Evolutionary conservation across 768 basidiomycete species (phyloP), one percentile per base, ranked within the genome.

Genomic region (Chalciporus sphaerocephalus): DNA sequence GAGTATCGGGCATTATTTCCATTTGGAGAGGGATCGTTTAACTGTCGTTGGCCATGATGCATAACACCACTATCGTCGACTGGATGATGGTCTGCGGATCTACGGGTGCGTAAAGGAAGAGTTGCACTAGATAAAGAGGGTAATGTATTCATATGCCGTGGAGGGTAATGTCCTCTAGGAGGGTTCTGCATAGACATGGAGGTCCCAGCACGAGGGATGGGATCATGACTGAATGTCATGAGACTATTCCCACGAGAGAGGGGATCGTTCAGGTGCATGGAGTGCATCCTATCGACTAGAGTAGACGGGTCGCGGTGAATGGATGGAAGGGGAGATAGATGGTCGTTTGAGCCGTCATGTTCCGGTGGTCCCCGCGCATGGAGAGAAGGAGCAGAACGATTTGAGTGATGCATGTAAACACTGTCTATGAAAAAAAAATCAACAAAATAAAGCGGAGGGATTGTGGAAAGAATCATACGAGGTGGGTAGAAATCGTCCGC

Each of bases 141-240:
- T 11, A 78, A 56, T 11, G 75, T 73, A 38, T 73, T 63, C 7
- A 69, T 68, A 54, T 72, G 67, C 40, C 71, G 68, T 39, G 70
- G 71, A 42, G 58, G 70, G 38, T 55, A 62, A 40, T 62, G 64
- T 39, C 56, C 56, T 50, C 55, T 61, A 17, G 57, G 42, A 32
- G 61, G 55, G 45, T 65, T 60, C 40, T 69, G 72, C 54, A 69
- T 62, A 13, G 81, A 79, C 73, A 81, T 75, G 24, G 82, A 78
- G 16, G 81, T 82, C 15, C 74, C 74, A 5, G 75, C 71, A 22
- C 81, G 74, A 45, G 74, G 71, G 12, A 81, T 62, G 36, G 77
- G 75, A 50, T 83, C 81, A 27, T 57, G 38, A 27, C 50, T 39
- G 48, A 46, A 58, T 28, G 59, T 55, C 57, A 57, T 55, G 27